Conservation (phyloP, 2,329 filamentous ascomycete genomes). For the Chrysoporthe austroafricana region DNA sequence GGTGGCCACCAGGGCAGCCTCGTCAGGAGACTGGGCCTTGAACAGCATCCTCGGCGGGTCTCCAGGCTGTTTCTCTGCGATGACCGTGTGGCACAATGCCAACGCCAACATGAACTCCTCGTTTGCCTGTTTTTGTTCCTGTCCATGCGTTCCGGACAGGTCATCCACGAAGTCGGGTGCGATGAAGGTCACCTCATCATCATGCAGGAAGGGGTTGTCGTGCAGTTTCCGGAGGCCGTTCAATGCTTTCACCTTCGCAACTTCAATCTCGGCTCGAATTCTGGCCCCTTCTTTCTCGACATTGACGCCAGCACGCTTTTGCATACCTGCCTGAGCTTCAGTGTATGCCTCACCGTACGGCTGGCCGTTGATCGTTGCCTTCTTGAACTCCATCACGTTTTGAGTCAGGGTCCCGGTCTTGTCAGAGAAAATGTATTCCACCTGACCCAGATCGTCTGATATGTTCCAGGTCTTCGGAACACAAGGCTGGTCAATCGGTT, state of each 20-base stretch:
- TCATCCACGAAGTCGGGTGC: slow-evolving; percentile 88
- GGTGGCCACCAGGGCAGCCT: slow-evolving; percentile 91
- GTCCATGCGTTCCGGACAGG: slow-evolving; percentile 74
- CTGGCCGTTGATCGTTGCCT: slow-evolving; percentile 93
- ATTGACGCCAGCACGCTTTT: slow-evolving; percentile 85
- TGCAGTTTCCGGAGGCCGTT: slow-evolving; percentile 74
- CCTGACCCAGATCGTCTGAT: slow-evolving; percentile 95
- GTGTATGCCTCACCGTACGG: slow-evolving; percentile 98
- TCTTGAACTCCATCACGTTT: slow-evolving; percentile 99
- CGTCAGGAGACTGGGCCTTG: slow-evolving; percentile 96
- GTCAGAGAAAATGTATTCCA: slow-evolving; percentile 98
- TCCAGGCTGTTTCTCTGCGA: slow-evolving; percentile 87
- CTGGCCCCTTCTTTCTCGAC: slow-evolving; percentile 78
- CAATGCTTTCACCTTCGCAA: slow-evolving; percentile 75
- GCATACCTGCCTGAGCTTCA: slow-evolving; percentile 94
- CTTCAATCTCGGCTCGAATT: slow-evolving; percentile 77
- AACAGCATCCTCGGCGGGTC: slow-evolving; percentile 90
- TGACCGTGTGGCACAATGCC: slow-evolving; percentile 95
- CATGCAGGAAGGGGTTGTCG: slow-evolving; percentile 87
- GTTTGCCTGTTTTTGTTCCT: slow-evolving; percentile 76
- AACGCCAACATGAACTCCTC: slow-evolving; percentile 93
- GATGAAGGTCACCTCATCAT: slow-evolving; percentile 89
- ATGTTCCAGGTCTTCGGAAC: slow-evolving; percentile 99
- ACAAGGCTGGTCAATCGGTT: slow-evolving; percentile 89
- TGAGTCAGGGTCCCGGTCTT: slow-evolving; percentile 90